Evolutionary conservation across 1,284 basidiomycete genomes (phyloP).

Genomic region (Ganoderma sinense): DNA sequence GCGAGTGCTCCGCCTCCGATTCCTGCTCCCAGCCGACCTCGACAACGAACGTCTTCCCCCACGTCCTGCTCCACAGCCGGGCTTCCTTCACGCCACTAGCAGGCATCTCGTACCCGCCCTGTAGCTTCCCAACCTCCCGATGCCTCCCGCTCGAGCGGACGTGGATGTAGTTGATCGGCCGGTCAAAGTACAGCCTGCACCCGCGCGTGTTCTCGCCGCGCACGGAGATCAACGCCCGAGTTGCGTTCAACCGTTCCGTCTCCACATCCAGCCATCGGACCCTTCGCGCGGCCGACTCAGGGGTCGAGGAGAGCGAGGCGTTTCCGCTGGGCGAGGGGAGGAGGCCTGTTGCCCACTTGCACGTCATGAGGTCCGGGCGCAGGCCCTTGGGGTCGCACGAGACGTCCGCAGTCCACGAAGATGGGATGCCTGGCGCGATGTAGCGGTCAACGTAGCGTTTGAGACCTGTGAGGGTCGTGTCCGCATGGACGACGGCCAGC

Average conservation of each 20-base stretch:
- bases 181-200: constrained; percentile 69
- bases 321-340: constrained; percentile 43
- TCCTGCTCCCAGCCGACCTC: constrained; percentile 56
- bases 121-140: constrained; percentile 46
- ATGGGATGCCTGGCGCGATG: constrained; percentile 62
- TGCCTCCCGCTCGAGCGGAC: constrained; percentile 33
- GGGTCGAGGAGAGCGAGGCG: background rate
- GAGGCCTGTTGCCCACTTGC: constrained; percentile 43
- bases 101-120: constrained; percentile 53
- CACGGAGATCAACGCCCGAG: constrained; percentile 47
- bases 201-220: constrained; percentile 64
- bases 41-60: constrained; percentile 66
- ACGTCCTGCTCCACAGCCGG: constrained; percentile 74
- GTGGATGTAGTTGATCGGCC: constrained; percentile 51
- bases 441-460: constrained; percentile 49
- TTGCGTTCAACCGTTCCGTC: constrained; percentile 44
- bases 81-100: constrained; percentile 52
- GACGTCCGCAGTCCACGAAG: constrained; percentile 46
- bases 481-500: constrained; percentile 31
- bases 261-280: constrained; percentile 40
- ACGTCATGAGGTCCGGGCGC: constrained; percentile 44
- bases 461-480: constrained; percentile 57
- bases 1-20: constrained; percentile 27
- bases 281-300: background rate
- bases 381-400: constrained; percentile 27